Evolutionary conservation across 768 basidiomycete genomes (phyloP).

Genomic region (Leucocoprinus birnbaumii): DNA sequence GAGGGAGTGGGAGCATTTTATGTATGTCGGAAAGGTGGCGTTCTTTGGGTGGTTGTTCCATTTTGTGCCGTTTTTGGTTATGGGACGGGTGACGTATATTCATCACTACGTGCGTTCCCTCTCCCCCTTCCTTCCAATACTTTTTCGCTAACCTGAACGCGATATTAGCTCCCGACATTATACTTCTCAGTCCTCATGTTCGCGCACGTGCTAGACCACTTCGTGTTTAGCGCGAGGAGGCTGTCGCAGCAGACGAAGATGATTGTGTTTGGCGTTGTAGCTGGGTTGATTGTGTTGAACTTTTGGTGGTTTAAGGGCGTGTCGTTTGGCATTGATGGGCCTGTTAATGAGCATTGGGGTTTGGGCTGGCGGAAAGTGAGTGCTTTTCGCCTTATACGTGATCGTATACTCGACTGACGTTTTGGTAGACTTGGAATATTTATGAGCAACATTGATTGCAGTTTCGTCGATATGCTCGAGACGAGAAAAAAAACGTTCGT

Average conservation of each 20-base stretch:
- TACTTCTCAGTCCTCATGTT: slow-evolving; percentile 95
- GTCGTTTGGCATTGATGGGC: slow-evolving; percentile 91
- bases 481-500: background rate
- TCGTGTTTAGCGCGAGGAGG: slow-evolving; percentile 77
- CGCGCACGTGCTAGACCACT: slow-evolving; percentile 89
- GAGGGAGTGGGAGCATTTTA: slow-evolving; percentile 94
- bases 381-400: too few relatives aligned
- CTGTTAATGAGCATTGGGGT: slow-evolving; percentile 77
- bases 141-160: background rate
- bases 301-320: slow-evolving; percentile 96
- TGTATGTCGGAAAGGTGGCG: slow-evolving; percentile 90
- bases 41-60: slow-evolving; percentile 92
- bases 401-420: background rate
- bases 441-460: background rate
- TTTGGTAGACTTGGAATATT: slow-evolving; percentile 5
- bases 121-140: slow-evolving; percentile 1
- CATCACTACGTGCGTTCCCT: slow-evolving; percentile 83
- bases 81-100: slow-evolving; percentile 95
- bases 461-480: background rate
- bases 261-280: slow-evolving; percentile 65
- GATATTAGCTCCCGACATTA: slow-evolving; percentile 80
- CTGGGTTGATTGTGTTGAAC: slow-evolving; percentile 57
- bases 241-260: slow-evolving; percentile 62
- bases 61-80: slow-evolving; percentile 94
- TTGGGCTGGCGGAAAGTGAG: slow-evolving; percentile 69